Base-by-base conservation (phyloP, 75 land plant genomes). In the Picea sitchensis region DNA sequence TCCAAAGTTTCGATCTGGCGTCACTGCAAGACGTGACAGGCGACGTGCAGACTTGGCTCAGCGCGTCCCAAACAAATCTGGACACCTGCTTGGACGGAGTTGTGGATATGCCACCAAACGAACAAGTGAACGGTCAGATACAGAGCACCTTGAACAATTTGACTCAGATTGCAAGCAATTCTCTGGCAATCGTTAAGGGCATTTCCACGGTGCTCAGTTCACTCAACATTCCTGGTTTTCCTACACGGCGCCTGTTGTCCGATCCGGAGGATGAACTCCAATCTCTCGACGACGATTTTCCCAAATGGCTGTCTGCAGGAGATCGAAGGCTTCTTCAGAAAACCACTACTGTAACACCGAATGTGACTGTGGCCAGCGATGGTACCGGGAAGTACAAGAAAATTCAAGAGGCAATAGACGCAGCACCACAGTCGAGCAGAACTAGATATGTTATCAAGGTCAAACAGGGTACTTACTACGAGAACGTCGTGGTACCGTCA, bases 291-390 rank as follows among this genome's bases (percentile, higher is more conserved):
- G 23, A 73, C 17, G 82, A 59, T 23, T 82, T 78, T 54, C 89
- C 84, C 31, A 56, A 5, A 13, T 84, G 84, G 86, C 61, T 87
- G 31, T 23, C 78, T 20, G 51, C 76, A 17, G 69, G 63, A 2
- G 89, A 83, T 47, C 65, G 89, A 78, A 79, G 82, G 76, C 75
- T 87, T 59, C 82, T 87, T 2, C 82, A 77, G 78, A 74, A 74
- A 26, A 26, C 26, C 15, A 32, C 18, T 0, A 14, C 3, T 15
- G 15, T 31, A 31, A 63, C 62, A 14, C 61, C 36, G 54, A 32
- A 77, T 14, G 77, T 64, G 18, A 58, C 17, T 21, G 89, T 87
- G 78, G 84, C 86, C 38, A 41, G 75, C 59, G 89, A 87, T 78
- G 86, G 86, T 9, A 30, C 26, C 18, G 89, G 89, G 68, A 8